A percentile compares a stretch with the other conserved stretches of the same genome.
Conservation (phyloP, 352 stramenopile genomes). For the Pythium coloratum region DNA sequence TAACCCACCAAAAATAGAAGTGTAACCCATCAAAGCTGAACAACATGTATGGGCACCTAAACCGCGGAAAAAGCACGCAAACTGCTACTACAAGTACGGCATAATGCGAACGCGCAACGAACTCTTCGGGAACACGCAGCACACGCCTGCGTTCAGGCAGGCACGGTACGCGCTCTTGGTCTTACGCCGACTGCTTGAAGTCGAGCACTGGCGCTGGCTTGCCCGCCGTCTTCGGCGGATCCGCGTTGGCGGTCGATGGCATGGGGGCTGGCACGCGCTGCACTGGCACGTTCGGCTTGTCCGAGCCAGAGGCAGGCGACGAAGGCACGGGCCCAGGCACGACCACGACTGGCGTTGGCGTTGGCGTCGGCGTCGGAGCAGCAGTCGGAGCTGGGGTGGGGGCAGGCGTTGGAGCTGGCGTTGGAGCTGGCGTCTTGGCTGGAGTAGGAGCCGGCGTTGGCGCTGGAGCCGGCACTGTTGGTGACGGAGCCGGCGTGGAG, state of each 20-base stretch:
- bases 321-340: neutral
- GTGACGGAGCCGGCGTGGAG: neutral
- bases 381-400: neutral
- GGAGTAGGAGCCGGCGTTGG: neutral
- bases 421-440: neutral
- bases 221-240: neutral
- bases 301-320: no score
- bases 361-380: neutral
- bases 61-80: neutral
- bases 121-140: neutral
- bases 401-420: neutral
- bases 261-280: neutral
- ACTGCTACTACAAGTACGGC: no score
- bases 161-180: neutral
- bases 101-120: neutral
- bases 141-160: neutral
- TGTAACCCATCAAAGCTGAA: neutral
- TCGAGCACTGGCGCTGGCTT: neutral
- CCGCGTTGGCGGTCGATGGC: constrained; percentile 4
- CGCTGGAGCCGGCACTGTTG: neutral
- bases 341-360: neutral
- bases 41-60: neutral
- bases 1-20: no score
- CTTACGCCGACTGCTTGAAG: neutral
- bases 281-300: neutral